Percentiles rank a stretch among this genome's conserved stretches.
Evolutionary conservation across 164 flowering plant genomes (phyloP).

Genomic region (Vitis rupestris): DNA sequence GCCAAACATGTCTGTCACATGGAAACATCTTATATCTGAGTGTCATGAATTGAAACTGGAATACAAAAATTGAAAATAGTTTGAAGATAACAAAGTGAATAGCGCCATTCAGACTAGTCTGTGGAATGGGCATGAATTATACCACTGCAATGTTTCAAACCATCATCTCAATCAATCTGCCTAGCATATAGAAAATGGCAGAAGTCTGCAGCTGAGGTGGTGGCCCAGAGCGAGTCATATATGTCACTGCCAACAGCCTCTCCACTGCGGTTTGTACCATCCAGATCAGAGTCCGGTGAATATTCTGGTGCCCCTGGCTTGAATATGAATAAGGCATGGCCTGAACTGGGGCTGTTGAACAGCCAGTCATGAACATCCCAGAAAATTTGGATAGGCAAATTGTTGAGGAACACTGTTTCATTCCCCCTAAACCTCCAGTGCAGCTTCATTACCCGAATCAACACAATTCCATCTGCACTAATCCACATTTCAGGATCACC

Average conservation of each 20-base stretch:
- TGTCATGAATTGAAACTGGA: too few species aligned
- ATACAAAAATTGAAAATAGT: too few species aligned
- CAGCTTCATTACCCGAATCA: conserved; percentile 50
- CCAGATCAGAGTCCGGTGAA: conserved; percentile 9
- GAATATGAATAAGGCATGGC: conserved; percentile 61
- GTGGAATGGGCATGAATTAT: too few species aligned
- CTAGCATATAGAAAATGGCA: conserved; percentile 64
- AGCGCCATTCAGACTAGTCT: background rate
- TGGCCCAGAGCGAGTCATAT: conserved; percentile 8
- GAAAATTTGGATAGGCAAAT: conserved; percentile 46
- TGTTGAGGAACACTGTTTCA: conserved; percentile 41
- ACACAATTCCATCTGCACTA: conserved; percentile 54
- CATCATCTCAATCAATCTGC: conserved; percentile 41
- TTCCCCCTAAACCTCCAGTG: conserved; percentile 80
- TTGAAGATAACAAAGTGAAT: too few species aligned
- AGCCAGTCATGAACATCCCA: conserved; percentile 87
- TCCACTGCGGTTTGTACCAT: background rate
- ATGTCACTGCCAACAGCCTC: conserved; percentile 14
- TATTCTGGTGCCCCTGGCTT: conserved; percentile 34
- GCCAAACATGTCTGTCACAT: too few species aligned
- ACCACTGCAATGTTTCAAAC: too few species aligned
- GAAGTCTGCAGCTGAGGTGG: conserved; percentile 25
- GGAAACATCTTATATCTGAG: too few species aligned
- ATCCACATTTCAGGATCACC: conserved; percentile 77
- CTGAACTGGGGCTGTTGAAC: conserved; percentile 37